Evolutionary conservation across 2,329 filamentous ascomycete genomes (phyloP), one percentile per base, ranked within the genome.

Genomic region (Coniella lustricola): DNA sequence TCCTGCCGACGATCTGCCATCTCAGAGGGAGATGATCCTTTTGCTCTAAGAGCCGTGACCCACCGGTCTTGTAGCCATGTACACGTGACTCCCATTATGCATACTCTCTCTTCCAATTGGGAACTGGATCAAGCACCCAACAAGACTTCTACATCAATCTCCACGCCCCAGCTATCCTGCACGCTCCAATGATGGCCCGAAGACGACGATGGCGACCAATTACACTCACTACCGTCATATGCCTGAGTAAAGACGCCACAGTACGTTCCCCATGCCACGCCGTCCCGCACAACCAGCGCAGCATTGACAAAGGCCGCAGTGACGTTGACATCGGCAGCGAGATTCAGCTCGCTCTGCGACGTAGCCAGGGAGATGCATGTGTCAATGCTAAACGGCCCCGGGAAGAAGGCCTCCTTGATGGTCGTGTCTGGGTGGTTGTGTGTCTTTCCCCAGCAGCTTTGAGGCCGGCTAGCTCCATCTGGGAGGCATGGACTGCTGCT

Each of bases 161-260:
- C 38, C 13, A 41, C 29, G 22, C 38, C 38, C 38, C 38, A 41
- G 13, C 38, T 41, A 41, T 41, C 38, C 38, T 41, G 38, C 13
- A 41, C n/a, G 17, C n/a, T 31, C 38, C 22, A 41, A 4, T 41
- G 21, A 31, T 41, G 13, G 1, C 22, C 38, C 10, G 3, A 21
- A 12, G 38, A 31, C n/a, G 22, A 31, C 7, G 14, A 14, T 17
- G 38, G 38, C 22, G 38, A 25, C 38, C 22, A 41, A 17, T n/a
- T 41, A 12, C 38, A 41, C 14, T 31, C 38, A 12, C 29, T 21
- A 29, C 38, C 7, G 12, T 16, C 38, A 17, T 41, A 41, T n/a
- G 22, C 21, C 38, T 41, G 21, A 12, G 38, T 16, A 10, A 41
- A 41, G n/a, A 41, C 12, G 7, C 38, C 38, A 16, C 38, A 41